Conservation (phyloP, 2,329 filamentous ascomycete species). For the Fusarium sp. region DNA sequence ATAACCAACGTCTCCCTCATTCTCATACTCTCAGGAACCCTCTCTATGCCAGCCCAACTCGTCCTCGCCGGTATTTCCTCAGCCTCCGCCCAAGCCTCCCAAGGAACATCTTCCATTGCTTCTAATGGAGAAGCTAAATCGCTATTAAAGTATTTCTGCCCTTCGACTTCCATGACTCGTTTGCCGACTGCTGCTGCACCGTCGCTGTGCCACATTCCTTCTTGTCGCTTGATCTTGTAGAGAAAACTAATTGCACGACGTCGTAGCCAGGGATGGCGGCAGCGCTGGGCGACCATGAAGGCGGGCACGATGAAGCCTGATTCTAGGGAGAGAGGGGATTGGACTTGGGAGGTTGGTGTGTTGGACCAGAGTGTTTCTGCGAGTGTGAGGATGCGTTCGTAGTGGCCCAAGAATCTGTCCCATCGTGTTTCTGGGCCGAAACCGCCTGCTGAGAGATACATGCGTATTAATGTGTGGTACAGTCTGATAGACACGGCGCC, state of each 20-base stretch:
- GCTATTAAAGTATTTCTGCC: conserved; percentile 33
- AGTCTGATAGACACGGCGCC: conserved; percentile 43
- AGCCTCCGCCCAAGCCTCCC: conserved; percentile 41
- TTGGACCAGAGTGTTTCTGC: conserved; percentile 32
- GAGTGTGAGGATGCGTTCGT: conserved; percentile 44
- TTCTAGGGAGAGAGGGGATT: conserved; percentile 47
- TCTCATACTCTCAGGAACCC: conserved; percentile 36
- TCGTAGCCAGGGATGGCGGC: conserved; percentile 48
- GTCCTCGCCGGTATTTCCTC: conserved; percentile 8
- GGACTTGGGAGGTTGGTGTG: conserved; percentile 25
- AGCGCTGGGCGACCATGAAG: conserved; percentile 45
- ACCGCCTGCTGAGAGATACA: conserved; percentile 29
- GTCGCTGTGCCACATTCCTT: conserved; percentile 51
- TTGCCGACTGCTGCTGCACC: conserved; percentile 41
- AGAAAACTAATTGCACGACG: conserved; percentile 44
- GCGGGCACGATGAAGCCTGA: conserved; percentile 49
- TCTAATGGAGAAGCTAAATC: conserved; percentile 3
- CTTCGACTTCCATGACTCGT: conserved; percentile 40
- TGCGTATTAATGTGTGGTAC: conserved; percentile 46
- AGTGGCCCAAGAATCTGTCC: conserved; percentile 47
- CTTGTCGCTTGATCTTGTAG: conserved; percentile 45
- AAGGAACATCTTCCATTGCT: conserved; percentile 24
- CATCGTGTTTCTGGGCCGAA: conserved; percentile 46
- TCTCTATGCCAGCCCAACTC: conserved; percentile 41
- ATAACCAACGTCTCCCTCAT: conserved; percentile 43